Conservation (phyloP, 2,329 filamentous ascomycete genomes). For the Cladorrhinum sp. region DNA sequence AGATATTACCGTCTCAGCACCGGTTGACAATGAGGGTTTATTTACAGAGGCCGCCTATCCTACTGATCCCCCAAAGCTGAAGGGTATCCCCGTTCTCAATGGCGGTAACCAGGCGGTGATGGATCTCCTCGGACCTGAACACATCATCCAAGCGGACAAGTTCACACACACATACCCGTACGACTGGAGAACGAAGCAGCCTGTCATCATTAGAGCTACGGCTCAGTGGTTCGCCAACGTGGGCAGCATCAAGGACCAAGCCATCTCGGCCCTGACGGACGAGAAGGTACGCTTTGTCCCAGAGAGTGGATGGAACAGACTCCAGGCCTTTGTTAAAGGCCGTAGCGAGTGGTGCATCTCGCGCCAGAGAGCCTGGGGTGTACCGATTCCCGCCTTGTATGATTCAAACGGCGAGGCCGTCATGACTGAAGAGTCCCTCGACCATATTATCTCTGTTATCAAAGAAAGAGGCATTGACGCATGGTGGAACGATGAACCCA, state of each 20-base stretch:
- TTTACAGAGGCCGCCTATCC: slow-evolving; percentile 82
- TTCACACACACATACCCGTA: slow-evolving; percentile 94
- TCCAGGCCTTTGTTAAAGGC: slow-evolving; percentile 82
- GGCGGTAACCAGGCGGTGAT: slow-evolving; percentile 69
- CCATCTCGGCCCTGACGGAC: slow-evolving; percentile 59
- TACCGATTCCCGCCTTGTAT: slow-evolving; percentile 91
- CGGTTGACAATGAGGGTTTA: slow-evolving; percentile 74
- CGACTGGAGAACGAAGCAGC: slow-evolving; percentile 93
- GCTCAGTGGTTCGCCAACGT: slow-evolving; percentile 98
- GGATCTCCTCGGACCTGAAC: slow-evolving; percentile 56
- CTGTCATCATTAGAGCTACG: slow-evolving; percentile 86
- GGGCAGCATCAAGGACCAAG: slow-evolving; percentile 71
- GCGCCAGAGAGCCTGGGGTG: slow-evolving; percentile 90
- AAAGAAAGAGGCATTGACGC: slow-evolving; percentile 77
- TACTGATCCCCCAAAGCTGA: slow-evolving; percentile 61
- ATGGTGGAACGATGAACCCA: slow-evolving; percentile 83
- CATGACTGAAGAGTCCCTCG: slow-evolving; percentile 74
- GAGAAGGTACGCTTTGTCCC: slow-evolving; percentile 76
- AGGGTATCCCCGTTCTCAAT: slow-evolving; percentile 67
- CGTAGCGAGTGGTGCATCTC: slow-evolving; percentile 98
- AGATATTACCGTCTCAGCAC: slow-evolving; percentile 72
- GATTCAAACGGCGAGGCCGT: slow-evolving; percentile 68
- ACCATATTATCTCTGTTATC: slow-evolving; percentile 80
- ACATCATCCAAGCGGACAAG: slow-evolving; percentile 66
- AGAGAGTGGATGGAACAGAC: slow-evolving; percentile 64